Conservation (phyloP, 208 protist genomes). For the Lotmaria passim region DNA sequence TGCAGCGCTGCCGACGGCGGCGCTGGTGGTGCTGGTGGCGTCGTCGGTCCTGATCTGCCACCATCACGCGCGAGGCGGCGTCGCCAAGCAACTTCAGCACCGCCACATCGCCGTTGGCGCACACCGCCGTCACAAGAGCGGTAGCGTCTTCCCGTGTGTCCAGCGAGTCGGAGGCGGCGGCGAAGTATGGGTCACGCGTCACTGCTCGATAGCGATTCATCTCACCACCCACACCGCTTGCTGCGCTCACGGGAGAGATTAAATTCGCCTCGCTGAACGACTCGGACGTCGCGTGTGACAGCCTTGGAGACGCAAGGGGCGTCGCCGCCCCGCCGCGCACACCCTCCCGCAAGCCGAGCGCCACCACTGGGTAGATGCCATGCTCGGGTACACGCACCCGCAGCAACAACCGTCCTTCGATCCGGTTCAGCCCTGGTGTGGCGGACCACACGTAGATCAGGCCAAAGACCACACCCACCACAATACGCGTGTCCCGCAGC, state of each 20-base stretch:
- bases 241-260: too few species aligned
- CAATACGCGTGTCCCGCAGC: constrained; percentile 59
- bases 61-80: constrained; percentile 29
- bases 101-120: constrained; percentile 32
- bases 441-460: constrained; percentile 77
- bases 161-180: background rate
- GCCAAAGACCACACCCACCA: constrained; percentile 66
- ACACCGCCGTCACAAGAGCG: constrained; percentile 19
- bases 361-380: constrained; percentile 63
- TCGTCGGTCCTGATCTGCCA: constrained; percentile 20
- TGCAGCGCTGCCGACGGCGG: background rate
- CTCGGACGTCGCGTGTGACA: background rate
- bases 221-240: too few species aligned
- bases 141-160: background rate
- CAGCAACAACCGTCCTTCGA: constrained; percentile 63
- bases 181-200: background rate
- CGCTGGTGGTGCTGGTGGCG: constrained; percentile 3
- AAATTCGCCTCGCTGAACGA: background rate
- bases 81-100: constrained; percentile 29
- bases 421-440: constrained; percentile 58
- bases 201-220: too few species aligned
- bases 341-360: constrained; percentile 32
- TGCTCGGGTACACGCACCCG: constrained; percentile 48
- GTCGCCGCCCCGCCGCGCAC: background rate
- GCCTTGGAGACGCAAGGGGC: background rate